Percentiles rank a stretch among this genome's conserved stretches.
These are phyloP conservation scores for Chlorella variabilis DNA, from an alignment of 163 green algal genomes.

Conservation along the genomic window DNA sequence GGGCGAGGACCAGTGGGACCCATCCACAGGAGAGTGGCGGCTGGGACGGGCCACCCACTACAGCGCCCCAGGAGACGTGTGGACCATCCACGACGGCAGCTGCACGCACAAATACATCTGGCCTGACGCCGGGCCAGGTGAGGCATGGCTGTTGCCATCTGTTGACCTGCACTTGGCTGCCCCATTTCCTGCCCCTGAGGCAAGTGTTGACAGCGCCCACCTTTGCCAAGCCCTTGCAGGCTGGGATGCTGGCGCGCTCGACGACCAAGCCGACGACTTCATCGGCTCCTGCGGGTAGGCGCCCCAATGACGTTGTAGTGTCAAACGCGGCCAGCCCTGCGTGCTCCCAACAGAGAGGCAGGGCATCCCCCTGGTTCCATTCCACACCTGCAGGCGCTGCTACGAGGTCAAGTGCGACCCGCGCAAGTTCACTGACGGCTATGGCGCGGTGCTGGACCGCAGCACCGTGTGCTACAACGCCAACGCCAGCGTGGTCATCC, in stretches of 20 bases:
- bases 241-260: constrained; percentile 51
- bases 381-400: constrained; percentile 8
- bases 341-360: not conserved
- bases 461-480: constrained; percentile 51
- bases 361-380: not conserved
- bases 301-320: not conserved
- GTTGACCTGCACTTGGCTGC: no score
- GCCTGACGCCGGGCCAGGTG: constrained; percentile 41
- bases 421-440: constrained; percentile 36
- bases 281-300: constrained; percentile 28
- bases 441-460: constrained; percentile 46
- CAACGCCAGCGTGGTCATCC: constrained; percentile 53
- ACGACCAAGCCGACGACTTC: constrained; percentile 32
- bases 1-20: not conserved
- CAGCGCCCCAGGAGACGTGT: constrained; percentile 19
- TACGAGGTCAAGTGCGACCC: constrained; percentile 56
- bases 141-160: no score
- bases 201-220: no score
- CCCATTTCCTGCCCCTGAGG: no score
- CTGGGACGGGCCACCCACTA: constrained; percentile 13
- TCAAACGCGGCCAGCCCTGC: no score
- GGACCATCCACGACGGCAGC: constrained; percentile 43
- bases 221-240: not conserved
- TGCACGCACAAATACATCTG: constrained; percentile 58
- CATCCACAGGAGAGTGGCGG: not conserved